Evolutionary conservation across 805 yeast species (phyloP).

Genomic region (Zygoascus ofunaensis): DNA sequence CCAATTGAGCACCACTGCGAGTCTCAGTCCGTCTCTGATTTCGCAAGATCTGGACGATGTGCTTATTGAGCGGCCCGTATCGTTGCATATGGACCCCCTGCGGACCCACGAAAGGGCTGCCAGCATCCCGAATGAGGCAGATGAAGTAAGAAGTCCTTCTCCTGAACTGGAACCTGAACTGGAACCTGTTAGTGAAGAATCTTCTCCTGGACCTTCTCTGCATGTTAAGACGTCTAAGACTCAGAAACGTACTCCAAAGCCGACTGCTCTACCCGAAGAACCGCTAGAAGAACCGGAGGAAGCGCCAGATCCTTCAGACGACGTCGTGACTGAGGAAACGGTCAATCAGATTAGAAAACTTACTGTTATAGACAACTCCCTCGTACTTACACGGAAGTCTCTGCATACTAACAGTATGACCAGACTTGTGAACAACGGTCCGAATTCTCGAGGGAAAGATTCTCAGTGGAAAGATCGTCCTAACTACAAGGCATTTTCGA

Average conservation of each 20-base stretch:
- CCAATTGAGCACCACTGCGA: too few relatives aligned
- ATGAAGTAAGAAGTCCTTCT: slow-evolving; percentile 1
- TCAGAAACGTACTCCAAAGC: background rate
- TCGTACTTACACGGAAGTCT: background rate
- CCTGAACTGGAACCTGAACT: slow-evolving; percentile 4
- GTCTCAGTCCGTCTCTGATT: too few relatives aligned
- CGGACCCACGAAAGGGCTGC: background rate
- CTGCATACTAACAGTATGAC: background rate
- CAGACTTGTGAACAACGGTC: too few relatives aligned
- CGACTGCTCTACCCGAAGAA: background rate
- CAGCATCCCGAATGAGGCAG: too few relatives aligned
- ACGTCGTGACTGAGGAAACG: background rate
- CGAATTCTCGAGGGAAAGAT: too few relatives aligned
- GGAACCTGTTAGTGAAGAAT: slow-evolving; percentile 1
- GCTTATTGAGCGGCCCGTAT: background rate
- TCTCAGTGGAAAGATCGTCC: slow-evolving; percentile 10
- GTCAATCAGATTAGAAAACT: background rate
- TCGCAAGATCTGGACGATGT: background rate
- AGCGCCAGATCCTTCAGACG: background rate
- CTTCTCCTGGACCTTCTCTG: background rate
- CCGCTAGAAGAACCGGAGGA: background rate
- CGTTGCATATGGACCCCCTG: background rate
- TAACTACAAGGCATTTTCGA: slow-evolving; percentile 16
- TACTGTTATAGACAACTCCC: background rate
- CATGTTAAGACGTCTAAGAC: background rate